Conservation (phyloP, 129 eudicot species). For the Artemisia argyi region DNA sequence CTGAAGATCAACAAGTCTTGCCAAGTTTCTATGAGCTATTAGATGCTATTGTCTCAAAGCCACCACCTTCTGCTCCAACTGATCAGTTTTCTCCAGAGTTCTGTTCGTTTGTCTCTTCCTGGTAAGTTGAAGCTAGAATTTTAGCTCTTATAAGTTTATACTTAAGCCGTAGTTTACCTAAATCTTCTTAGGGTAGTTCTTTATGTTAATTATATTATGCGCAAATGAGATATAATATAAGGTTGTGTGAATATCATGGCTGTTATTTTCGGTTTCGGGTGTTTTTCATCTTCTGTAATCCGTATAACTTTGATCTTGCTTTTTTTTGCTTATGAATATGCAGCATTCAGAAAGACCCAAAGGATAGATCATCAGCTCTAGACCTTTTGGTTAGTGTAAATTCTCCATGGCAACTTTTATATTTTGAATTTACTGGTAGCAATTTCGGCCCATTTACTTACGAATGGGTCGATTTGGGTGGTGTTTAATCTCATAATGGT, state of each 20-base stretch:
- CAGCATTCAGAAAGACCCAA: conserved; percentile 95
- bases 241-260: too few relatives aligned
- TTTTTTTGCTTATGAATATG: conserved; percentile 18
- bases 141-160: too few relatives aligned
- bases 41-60: conserved; percentile 83
- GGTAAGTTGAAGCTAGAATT: conserved; percentile 41
- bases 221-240: too few relatives aligned
- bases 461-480: neutral
- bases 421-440: neutral
- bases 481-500: neutral
- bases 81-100: conserved; percentile 99
- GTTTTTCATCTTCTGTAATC: too few relatives aligned
- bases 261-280: too few relatives aligned
- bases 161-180: too few relatives aligned
- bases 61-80: conserved; percentile 91
- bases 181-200: too few relatives aligned
- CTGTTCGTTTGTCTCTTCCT: conserved; percentile 86
- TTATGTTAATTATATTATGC: too few relatives aligned
- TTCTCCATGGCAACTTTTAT: neutral
- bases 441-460: neutral
- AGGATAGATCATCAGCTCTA: conserved; percentile 65
- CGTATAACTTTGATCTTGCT: neutral
- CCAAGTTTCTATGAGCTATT: conserved; percentile 93
- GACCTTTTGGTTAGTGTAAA: conserved; percentile 78
- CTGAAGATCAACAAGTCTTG: conserved; percentile 77